Base-by-base conservation (phyloP, 257 asterid species). In the Ballota nigra region DNA sequence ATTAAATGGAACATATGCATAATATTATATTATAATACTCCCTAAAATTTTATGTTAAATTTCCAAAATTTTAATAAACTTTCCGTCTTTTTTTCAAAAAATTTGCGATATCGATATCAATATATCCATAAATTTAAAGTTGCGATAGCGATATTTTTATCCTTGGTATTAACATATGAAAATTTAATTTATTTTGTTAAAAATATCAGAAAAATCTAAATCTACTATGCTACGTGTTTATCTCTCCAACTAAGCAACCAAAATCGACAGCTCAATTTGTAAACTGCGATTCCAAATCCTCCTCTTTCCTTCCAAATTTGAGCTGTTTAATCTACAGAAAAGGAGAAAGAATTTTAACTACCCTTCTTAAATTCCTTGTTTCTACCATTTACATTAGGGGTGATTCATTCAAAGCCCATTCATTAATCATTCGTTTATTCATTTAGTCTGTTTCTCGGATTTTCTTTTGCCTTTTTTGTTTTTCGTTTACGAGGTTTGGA, bases 361-460 rank as follows among this genome's bases (percentile, higher is more conserved):
- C 41, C 55, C 56, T 22, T 51, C 65, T 63, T 47, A 51, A 71
- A 62, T 77, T 22, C 28, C 33, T 16, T 28, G 45, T 38, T 58
- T 40, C 24, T 36, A 6, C 66, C 12, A 69, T 69, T 26, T 6
- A 16, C 23, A 20, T 71, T 4, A 61, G 6, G 34, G 55, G 1
- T 15, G 34, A 51, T 51, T 36, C 57, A 36, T 38, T 28, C 29
- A 5, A 38, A 26, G 4, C 41, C 64, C 22, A 20, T 31, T 5
- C 63, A 3, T 33, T 31, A 0, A 9, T 8, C 34, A 22, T 56
- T 56, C 63, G 63, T 33, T 62, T 62, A 8, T 38, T 43, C 19
- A 13, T 55, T 19, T 47, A 6, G 41, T n/a, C 56, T 31, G 77
- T 73, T 63, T 65, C 66, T 31, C 61, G 38, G 70, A 58, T 64